Evolutionary conservation across 2,329 filamentous ascomycete species (phyloP), one percentile per base, ranked within the genome.

Genomic region (Fusarium sp.): DNA sequence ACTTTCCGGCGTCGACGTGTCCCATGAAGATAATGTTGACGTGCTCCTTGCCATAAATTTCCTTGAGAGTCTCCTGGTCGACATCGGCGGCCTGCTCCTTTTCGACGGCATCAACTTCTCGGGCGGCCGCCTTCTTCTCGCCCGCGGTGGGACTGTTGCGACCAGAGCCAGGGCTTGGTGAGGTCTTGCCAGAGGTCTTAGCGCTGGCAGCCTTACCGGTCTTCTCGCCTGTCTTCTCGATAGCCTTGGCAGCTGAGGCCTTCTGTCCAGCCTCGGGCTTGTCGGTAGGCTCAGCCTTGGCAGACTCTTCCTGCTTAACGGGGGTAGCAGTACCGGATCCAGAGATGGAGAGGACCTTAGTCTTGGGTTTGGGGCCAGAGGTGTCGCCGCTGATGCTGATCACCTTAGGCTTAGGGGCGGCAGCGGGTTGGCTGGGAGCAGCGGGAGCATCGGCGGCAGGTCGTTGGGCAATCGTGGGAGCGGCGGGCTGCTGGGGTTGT

Each of bases 1-100:
- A 98, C 84, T 99, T 99, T 74, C 96, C 96, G 53, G 96, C 96
- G 84, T 99, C 96, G 75, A 99, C 97, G 86, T 99, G 96, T 52
- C 96, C 95, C 77, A 98, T 92, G 83, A 98, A 98, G 71, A 98
- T 97, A 74, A 99, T 92, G 82, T 99, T 99, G 76, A 99, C 84
- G 74, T 91, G 89, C 78, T 91, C 94, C 81, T 98, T 98, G 78
- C 96, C 96, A 80, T 96, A 99, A 66, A 99, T 96, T 79, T 98
- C 95, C 80, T 94, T 93, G 64, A 99, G 84, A 0, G 93, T 95
- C 26, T 86, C 86, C 4, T 89, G 84, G 59, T 89, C 87, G 20
- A 93, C 91, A 78, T 93, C 91, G 23, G 91, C 91, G 5, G 88
- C 85, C 78, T 97, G 93, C 76, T 95, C 92, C 81, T 94, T 92